Base-by-base conservation (phyloP, 805 yeast species). In the Kazachstania taianensis region DNA sequence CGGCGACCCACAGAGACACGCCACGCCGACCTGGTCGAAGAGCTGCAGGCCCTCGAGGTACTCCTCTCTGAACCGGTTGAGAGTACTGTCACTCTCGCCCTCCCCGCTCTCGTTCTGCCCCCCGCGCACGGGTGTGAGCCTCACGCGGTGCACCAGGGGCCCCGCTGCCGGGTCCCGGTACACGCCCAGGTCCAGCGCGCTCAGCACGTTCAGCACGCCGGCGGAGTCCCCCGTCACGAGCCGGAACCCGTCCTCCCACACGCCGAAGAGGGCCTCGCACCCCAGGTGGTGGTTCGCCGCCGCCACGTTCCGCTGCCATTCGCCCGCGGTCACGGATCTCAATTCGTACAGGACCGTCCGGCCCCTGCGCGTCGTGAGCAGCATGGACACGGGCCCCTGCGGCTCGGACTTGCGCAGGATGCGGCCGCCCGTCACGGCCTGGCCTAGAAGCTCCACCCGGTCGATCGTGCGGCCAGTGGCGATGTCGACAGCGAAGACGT, bases 301-400 rank as follows among this genome's bases (percentile, higher is more conserved):
- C 1, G 48, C 37, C 16, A 53, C 18, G 36, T 53, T 53, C 5
- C 58, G 38, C 29, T 41, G 32, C 28, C 31, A 31, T 14, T 16
- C 32, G 25, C 41, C 44, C 25, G 41, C 38, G 12, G 16, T 32
- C 6, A 31, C 32, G 6, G 24, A 31, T 4, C 33, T 30, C 13
- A 52, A 39, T 33, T 53, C 58, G 28, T 48, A 45, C 10, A 50
- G 39, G 14, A 48, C 45, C 5, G 45, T 41, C 38, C 49, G 49
- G 6, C 58, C 58, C 14, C 42, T 43, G 23, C 36, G 39, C 1
- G 55, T 40, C 2, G 49, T 39, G 15, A 50, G 35, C 13, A 52
- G 19, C 3, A 45, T 40, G 3, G 55, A 40, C 1, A 45, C 35
- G 5, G 49, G 36, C 12, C 41, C 20, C 17, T 34, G 30, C 3